Base-by-base conservation (phyloP, 225 moss, liverwort and hornwort species). In the Physcomitrellopsis africana region DNA sequence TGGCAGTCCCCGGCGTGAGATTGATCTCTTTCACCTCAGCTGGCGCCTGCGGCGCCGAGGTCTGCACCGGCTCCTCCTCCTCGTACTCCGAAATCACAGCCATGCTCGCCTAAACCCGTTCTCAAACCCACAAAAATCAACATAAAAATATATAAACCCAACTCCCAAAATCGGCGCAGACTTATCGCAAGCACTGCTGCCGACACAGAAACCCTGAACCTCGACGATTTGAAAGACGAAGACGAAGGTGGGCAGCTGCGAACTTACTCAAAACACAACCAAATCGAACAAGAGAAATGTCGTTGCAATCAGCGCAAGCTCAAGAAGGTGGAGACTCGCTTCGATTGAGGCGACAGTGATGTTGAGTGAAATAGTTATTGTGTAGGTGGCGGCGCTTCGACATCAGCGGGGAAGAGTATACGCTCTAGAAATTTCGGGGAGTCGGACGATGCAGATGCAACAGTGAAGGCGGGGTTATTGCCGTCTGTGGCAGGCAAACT, bases 61-160 rank as follows among this genome's bases (percentile, higher is more conserved):
- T 55, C 77, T 64, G 65, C 71, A 76, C 84, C 44, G 72, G 77
- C 75, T 83, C 75, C 72, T 89, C 92, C 24, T 97, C 97, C 54
- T 94, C 92, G 67, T 87, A 88, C 63, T 94, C 97, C 53, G 93
- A 93, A 60, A 97, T 97, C 64, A 97, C 79, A 60, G 94, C 97
- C 97, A 97, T 97, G 29, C 11, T 8, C 51, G 53, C 51, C 76
- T 60, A 29, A 11, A 11, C 69, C 12, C 43, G 11, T 15, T 47
- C 32, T 32, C 66, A 24, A 52, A 45, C 67, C 17, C 61, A 32
- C 60, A 52, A 22, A 1, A 45, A 60, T 32, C 18, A 3, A 10
- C 57, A 8, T 51, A 51, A 42, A 18, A n/a, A 0, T 0, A 18
- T 2, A 37, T 15, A 29, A 41, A 57, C 56, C 15, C 9, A 10